phyloP scores from a whole-genome alignment of 129 eudicot genomes.

The Chrysanthemum lavandulifolium region DNA sequence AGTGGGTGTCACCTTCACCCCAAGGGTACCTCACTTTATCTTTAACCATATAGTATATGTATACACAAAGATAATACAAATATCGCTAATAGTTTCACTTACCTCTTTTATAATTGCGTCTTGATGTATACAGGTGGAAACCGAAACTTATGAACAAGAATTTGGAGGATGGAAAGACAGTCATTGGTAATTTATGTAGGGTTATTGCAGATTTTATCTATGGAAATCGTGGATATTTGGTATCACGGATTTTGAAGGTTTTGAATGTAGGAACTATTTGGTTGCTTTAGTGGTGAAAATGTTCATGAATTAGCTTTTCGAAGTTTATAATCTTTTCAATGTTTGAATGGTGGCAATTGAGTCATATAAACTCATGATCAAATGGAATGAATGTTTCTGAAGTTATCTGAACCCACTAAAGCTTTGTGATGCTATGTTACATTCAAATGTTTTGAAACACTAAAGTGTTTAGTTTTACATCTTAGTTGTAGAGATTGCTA shows the following conservation, averaged over 20 bases:
- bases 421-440: neutral
- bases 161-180: conserved; percentile 61
- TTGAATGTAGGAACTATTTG: conserved; percentile 6
- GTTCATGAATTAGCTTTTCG: neutral
- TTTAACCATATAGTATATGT: neutral
- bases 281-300: conserved; percentile 2
- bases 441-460: too few species aligned
- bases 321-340: neutral
- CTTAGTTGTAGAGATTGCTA: too few species aligned
- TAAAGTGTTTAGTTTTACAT: too few species aligned
- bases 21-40: conserved; percentile 35
- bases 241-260: neutral
- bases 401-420: neutral
- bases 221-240: neutral
- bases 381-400: neutral
- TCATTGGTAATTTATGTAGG: conserved; percentile 28
- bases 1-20: conserved; percentile 64
- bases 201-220: neutral
- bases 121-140: conserved; percentile 34
- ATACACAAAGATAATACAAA: neutral
- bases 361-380: neutral
- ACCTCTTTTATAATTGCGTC: neutral
- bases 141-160: conserved; percentile 35
- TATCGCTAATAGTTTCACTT: conserved; percentile 6
- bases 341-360: neutral